Conservation (phyloP, 176 grass and related monocot genomes). For the Triticum aestivum region DNA sequence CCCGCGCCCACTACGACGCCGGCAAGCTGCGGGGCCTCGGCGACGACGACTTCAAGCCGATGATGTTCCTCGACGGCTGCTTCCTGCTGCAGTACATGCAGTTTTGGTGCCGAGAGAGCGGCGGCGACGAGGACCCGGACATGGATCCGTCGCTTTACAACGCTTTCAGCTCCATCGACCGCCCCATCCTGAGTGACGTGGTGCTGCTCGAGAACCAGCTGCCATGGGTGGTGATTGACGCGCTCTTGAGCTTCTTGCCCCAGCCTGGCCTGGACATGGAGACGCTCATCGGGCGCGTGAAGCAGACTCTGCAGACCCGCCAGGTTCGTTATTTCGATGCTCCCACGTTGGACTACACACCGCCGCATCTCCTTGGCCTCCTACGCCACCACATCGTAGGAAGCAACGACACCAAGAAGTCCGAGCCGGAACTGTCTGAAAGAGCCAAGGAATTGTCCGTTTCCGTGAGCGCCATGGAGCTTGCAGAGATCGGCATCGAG, state of each 20-base stretch:
- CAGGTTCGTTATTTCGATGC: background rate
- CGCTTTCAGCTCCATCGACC: background rate
- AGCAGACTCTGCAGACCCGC: background rate
- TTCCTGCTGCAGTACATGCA: constrained; percentile 2
- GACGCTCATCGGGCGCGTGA: background rate
- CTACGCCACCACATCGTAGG: background rate
- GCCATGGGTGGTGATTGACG: background rate
- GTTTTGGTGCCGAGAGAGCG: background rate
- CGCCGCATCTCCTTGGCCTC: background rate
- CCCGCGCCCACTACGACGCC: background rate
- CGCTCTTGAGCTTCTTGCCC: background rate
- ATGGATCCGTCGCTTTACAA: background rate
- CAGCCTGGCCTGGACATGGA: background rate
- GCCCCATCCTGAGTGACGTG: background rate
- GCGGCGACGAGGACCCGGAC: background rate
- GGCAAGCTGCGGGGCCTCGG: background rate
- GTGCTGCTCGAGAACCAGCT: constrained; percentile 5
- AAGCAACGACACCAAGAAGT: background rate
- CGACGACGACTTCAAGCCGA: background rate
- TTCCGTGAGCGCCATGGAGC: background rate
- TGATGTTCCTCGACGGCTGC: constrained; percentile 8
- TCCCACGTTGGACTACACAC: background rate
- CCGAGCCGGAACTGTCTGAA: background rate
- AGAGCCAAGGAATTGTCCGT: background rate
- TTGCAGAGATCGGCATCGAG: constrained; percentile 2